Conservation (phyloP, 1,284 basidiomycete species). For the Microbotryum saponariae region DNA sequence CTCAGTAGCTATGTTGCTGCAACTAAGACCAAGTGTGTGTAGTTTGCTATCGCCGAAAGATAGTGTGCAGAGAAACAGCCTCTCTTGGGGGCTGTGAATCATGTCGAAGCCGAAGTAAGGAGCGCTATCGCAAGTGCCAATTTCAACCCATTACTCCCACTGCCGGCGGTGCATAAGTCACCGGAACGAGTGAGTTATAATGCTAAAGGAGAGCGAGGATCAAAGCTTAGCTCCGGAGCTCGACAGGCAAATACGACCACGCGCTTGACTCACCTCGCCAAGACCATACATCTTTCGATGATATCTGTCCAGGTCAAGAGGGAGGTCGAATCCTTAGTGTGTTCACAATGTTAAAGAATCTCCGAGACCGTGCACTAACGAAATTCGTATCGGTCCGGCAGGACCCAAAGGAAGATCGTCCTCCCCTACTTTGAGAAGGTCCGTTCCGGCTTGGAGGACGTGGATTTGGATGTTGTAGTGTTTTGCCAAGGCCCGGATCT, state of each 20-base stretch:
- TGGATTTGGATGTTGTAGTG: constrained; percentile 83
- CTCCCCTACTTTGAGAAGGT: constrained; percentile 62
- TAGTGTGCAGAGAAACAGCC: too few relatives aligned
- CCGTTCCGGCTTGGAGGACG: constrained; percentile 76
- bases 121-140: too few relatives aligned
- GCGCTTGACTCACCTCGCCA: constrained; percentile 62
- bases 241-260: neutral
- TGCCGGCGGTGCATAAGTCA: constrained; percentile 3
- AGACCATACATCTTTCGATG: constrained; percentile 86
- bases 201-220: constrained; percentile 50
- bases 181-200: constrained; percentile 62
- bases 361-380: constrained; percentile 10
- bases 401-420: constrained; percentile 49
- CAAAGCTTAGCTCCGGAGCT: neutral
- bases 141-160: too few relatives aligned
- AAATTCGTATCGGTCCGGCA: constrained; percentile 24
- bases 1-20: too few relatives aligned
- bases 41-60: too few relatives aligned
- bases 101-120: too few relatives aligned
- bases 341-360: too few relatives aligned
- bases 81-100: too few relatives aligned
- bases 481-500: constrained; percentile 76
- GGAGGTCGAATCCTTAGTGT: too few relatives aligned
- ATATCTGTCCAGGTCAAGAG: constrained; percentile 53
- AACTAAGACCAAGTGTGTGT: too few relatives aligned